Evolutionary conservation across 768 basidiomycete genomes (phyloP), one percentile per base, ranked within the genome.

Genomic region (Royoungia palumana): DNA sequence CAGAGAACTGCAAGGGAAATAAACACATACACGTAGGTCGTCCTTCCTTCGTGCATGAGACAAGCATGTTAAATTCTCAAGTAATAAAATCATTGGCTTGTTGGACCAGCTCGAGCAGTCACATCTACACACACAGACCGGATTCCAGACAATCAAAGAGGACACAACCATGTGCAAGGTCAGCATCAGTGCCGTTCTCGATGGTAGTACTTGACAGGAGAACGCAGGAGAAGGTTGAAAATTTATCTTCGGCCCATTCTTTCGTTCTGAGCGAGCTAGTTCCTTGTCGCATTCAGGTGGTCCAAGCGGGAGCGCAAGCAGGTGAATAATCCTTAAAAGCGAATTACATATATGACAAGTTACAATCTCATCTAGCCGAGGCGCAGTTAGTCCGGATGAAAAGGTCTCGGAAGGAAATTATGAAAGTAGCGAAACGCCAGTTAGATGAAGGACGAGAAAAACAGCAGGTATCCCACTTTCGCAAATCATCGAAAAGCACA

Each of bases 401-500:
- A 25, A 62, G 57, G 27, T 73, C 70, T 5, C 67, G 74, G 41
- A 61, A 59, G 45, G 57, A 62, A 17, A 52, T 73, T 7, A 60
- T 74, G 51, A 59, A 61, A 42, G 55, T 58, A 35, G 67, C 69
- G 27, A 68, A 68, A 48, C 47, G 49, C 4, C 62, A 56, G 24
- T 64, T 72, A 4, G 69, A 73, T 19, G 67, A 73, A 36, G 64
- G 63, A 24, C 55, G 71, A 39, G 73, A 75, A 50, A 65, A 61
- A 24, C 74, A 74, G 44, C 65, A 67, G 60, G 73, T 70, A 38
- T 41, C 43, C 27, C 19, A 41, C 7, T 20, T 21, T 50, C 10
- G 8, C 20, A 9, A 9, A 25, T 36, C 35, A 21, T 39, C 47
- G 32, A 22, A 49, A 24, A 40, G 20, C 36, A 37, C 47, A 14